phyloP scores from a whole-genome alignment of 805 yeast genomes.

The Yarrowia bubula region DNA sequence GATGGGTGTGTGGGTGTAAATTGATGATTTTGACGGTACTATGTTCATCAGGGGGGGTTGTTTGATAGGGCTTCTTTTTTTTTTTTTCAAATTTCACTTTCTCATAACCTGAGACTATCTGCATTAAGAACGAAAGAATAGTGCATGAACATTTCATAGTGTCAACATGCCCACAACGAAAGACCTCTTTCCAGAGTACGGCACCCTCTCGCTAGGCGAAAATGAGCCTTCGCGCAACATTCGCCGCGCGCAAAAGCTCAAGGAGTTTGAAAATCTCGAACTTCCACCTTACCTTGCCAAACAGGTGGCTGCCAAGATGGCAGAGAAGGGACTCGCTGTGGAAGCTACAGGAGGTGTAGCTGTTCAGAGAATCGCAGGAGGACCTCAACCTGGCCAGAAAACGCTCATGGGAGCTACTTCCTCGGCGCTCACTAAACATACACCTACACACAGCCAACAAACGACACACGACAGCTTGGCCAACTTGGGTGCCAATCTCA shows the following conservation, averaged over 20 bases:
- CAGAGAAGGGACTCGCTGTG: slow-evolving; percentile 24
- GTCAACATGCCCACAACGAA: background rate
- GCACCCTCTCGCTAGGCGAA: slow-evolving; percentile 7
- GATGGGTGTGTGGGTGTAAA: too few relatives aligned
- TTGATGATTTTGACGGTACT: too few relatives aligned
- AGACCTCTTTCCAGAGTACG: slow-evolving; percentile 22
- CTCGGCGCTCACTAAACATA: slow-evolving; percentile 1
- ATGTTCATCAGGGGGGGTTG: too few relatives aligned
- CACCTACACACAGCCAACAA: background rate
- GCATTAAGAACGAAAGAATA: background rate
- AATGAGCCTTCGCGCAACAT: slow-evolving; percentile 5
- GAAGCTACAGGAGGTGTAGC: slow-evolving; percentile 19
- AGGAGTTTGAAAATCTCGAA: slow-evolving; percentile 21
- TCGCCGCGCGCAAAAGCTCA: slow-evolving; percentile 19
- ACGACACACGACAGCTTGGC: slow-evolving; percentile 14
- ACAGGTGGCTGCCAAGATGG: slow-evolving; percentile 27
- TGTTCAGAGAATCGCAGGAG: slow-evolving; percentile 10
- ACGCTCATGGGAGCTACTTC: background rate
- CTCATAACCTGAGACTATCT: slow-evolving; percentile 8
- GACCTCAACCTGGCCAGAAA: slow-evolving; percentile 3
- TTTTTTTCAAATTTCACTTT: background rate
- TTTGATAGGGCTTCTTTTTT: background rate
- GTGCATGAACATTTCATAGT: slow-evolving; percentile 2
- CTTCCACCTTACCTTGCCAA: slow-evolving; percentile 22
- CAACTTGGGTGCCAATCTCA: slow-evolving; percentile 23